Percentiles rank a stretch among this genome's conserved stretches.
These are phyloP conservation scores for Colletotrichum noveboracense DNA, from an alignment of 2,329 filamentous ascomycete species.

Conservation along the genomic window DNA sequence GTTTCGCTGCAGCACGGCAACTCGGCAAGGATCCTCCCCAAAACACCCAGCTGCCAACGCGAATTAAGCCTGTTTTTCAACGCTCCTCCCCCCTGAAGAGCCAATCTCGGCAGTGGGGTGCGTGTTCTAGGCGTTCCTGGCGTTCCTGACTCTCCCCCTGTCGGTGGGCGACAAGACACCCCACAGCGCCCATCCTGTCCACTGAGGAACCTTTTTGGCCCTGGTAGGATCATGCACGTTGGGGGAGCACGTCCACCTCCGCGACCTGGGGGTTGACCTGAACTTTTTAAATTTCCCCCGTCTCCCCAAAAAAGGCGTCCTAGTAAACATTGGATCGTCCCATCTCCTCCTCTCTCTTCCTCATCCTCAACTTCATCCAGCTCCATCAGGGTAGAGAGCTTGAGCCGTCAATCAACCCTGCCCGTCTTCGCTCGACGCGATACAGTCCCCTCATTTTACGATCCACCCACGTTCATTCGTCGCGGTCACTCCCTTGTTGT, in stretches of 20 bases:
- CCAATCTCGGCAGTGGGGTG: conserved; percentile 16
- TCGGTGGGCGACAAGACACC: neutral
- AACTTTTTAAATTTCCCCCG: neutral
- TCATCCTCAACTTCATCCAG: neutral
- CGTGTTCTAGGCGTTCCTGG: neutral
- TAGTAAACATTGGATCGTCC: neutral
- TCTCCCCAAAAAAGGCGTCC: neutral
- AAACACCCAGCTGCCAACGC: neutral
- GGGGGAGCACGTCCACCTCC: neutral
- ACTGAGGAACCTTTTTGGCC: neutral
- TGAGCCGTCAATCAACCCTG: neutral
- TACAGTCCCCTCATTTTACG: neutral
- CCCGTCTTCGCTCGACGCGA: neutral
- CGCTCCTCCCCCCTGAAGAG: neutral
- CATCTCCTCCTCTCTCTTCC: neutral
- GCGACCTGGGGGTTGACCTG: neutral
- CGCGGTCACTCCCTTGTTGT: neutral
- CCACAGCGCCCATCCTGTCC: neutral
- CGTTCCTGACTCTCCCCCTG: neutral
- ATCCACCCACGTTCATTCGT: neutral
- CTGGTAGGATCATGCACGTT: conserved; percentile 15
- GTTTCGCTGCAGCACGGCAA: neutral
- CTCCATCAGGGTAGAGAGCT: neutral
- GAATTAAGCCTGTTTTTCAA: conserved; percentile 16
- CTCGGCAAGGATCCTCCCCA: neutral